phyloP scores from a whole-genome alignment of 2,329 filamentous ascomycete species.

The Botrytis deweyae region DNA sequence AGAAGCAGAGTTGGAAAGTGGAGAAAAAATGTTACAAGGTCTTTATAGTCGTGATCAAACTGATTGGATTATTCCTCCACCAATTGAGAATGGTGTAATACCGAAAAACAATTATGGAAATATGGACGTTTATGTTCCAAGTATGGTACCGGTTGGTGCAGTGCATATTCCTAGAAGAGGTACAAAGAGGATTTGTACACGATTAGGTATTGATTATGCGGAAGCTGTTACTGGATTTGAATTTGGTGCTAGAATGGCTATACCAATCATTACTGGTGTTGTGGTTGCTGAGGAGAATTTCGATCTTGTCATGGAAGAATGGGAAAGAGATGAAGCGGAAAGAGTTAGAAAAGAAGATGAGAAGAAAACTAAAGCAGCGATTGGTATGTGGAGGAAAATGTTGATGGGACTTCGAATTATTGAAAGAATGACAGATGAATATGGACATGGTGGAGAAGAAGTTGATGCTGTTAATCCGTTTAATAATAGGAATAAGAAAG shows the following conservation, averaged over 20 bases:
- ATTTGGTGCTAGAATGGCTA: constrained; percentile 90
- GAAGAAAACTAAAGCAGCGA: constrained; percentile 71
- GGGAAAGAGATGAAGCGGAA: constrained; percentile 75
- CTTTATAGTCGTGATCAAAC: constrained; percentile 84
- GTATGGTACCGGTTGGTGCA: constrained; percentile 86
- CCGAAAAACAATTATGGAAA: constrained; percentile 96
- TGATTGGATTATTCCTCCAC: constrained; percentile 90
- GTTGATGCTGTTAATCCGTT: constrained; percentile 57
- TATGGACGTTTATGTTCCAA: constrained; percentile 90
- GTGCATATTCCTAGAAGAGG: constrained; percentile 80
- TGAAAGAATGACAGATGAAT: constrained; percentile 73
- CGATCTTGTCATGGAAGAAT: constrained; percentile 71
- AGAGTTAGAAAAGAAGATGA: constrained; percentile 75
- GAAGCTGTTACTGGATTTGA: constrained; percentile 97
- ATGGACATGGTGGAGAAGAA: constrained; percentile 57
- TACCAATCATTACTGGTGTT: constrained; percentile 87
- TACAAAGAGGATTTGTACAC: constrained; percentile 76
- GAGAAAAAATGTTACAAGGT: constrained; percentile 82
- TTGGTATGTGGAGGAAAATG: constrained; percentile 83
- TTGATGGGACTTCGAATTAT: constrained; percentile 81
- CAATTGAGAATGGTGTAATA: constrained; percentile 80
- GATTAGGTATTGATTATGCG: constrained; percentile 81
- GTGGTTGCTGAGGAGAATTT: constrained; percentile 83
- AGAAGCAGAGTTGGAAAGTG: constrained; percentile 72
- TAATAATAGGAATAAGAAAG: constrained; percentile 43